Conservation (phyloP, 1,284 basidiomycete species). For the Hemileia vastatrix region DNA sequence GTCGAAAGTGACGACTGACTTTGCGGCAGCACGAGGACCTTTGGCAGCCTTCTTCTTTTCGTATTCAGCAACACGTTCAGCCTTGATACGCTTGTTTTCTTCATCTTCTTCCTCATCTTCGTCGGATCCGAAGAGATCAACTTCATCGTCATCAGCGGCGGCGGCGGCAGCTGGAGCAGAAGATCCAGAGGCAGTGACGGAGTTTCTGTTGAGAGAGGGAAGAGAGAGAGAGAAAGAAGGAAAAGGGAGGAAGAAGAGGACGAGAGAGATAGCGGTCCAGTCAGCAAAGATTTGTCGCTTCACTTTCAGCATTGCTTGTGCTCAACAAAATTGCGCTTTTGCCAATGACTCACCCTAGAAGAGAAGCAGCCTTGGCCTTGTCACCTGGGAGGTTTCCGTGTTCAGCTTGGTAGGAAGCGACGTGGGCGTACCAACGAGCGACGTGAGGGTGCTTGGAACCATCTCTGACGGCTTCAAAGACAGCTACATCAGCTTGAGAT, state of each 20-base stretch:
- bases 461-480: conserved; percentile 73
- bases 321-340: background rate
- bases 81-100: conserved; percentile 81
- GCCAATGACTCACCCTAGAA: conserved; percentile 26
- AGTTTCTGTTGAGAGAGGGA: too few species aligned
- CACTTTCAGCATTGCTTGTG: background rate
- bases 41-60: conserved; percentile 74
- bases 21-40: conserved; percentile 53
- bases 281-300: background rate
- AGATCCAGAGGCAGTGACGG: conserved; percentile 48
- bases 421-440: conserved; percentile 89
- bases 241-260: conserved; percentile 2
- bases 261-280: too few species aligned
- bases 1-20: conserved; percentile 91
- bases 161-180: conserved; percentile 50
- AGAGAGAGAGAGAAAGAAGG: background rate
- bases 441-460: conserved; percentile 64
- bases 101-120: conserved; percentile 81
- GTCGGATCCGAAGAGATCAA: conserved; percentile 85
- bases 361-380: conserved; percentile 47
- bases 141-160: conserved; percentile 76
- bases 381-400: conserved; percentile 69
- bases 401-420: conserved; percentile 73
- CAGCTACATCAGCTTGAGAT: conserved; percentile 90
- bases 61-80: conserved; percentile 89